These are phyloP conservation scores for Suillus clintonianus DNA, from an alignment of 768 basidiomycete genomes.

Conservation along the genomic window DNA sequence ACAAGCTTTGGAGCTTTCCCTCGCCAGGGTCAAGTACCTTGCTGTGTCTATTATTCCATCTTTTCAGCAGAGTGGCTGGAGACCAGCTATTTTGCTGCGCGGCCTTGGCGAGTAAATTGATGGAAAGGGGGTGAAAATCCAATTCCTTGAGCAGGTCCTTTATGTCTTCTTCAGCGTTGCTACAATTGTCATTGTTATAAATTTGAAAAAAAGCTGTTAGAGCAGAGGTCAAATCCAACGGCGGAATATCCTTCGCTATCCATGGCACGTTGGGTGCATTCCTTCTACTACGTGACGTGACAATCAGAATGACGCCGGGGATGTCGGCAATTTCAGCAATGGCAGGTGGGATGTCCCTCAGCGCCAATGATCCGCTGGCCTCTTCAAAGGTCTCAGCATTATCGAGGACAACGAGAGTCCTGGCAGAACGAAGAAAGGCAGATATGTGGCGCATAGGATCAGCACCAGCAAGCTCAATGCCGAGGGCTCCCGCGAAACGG, in stretches of 20 bases:
- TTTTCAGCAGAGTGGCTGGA: background rate
- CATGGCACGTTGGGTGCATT: background rate
- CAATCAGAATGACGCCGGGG: background rate
- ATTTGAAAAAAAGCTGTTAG: background rate
- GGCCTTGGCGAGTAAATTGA: background rate
- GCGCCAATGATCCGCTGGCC: background rate
- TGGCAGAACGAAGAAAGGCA: background rate
- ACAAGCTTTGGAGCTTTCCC: background rate
- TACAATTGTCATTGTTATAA: background rate
- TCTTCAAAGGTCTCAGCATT: background rate
- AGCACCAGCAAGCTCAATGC: background rate
- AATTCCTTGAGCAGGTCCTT: background rate
- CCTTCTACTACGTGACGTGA: background rate
- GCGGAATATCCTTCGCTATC: background rate
- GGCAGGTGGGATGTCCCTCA: background rate
- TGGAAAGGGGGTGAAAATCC: background rate
- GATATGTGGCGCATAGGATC: background rate
- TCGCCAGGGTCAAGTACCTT: background rate
- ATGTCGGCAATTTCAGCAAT: background rate
- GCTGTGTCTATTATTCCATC: background rate
- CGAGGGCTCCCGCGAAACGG: background rate
- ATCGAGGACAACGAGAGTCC: constrained; percentile 1
- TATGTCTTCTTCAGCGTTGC: background rate
- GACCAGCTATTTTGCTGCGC: constrained; percentile 4
- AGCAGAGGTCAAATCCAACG: background rate